Evolutionary conservation across 2,329 filamentous ascomycete species (phyloP), one percentile per base, ranked within the genome.

Genomic region (Magnaporthiopsis rhizophila): DNA sequence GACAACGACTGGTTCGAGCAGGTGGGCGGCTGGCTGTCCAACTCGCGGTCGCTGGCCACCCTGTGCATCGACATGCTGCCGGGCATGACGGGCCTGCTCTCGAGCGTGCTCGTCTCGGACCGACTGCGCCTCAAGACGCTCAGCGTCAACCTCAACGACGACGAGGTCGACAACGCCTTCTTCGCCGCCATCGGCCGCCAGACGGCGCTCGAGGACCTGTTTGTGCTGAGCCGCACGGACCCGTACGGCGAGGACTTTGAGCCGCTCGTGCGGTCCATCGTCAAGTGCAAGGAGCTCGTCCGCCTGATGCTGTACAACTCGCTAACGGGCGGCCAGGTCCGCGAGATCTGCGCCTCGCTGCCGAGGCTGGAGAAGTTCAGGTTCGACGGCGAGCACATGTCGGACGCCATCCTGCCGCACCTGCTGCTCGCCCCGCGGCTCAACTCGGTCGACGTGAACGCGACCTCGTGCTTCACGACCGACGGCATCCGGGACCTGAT

Each of bases 341-440:
- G 75, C 13, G 69, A 69, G 3, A 76, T 89, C 21, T 76, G 81
- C 30, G 66, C 71, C 1, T 71, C 76, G 12, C 73, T 86, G 12
- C 73, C 73, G 0, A 70, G 77, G 21, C 77, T 90, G 0, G 83
- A 87, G 67, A 80, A 84, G 15, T 72, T 89, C 18, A 80, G 77
- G 59, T 80, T 89, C 61, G 81, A 79, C 58, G 86, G 86, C 58
- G 81, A 82, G 21, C 72, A 83, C 28, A 78, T 81, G 6, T 81
- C 86, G 66, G 76, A 78, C 45, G 70, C 72, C 3, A 70, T 86
- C 15, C 76, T 81, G 13, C 71, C 71, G 7, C 65, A 67, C 0
- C 65, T 79, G 0, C 64, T 69, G 11, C 64, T 26, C 1, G 74
- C 88, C 58, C 71, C 71, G 3, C 76, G 80, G 38, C 73, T 89